phyloP scores from a whole-genome alignment of 2,329 filamentous ascomycete species.

The Leptographium lundbergii region DNA sequence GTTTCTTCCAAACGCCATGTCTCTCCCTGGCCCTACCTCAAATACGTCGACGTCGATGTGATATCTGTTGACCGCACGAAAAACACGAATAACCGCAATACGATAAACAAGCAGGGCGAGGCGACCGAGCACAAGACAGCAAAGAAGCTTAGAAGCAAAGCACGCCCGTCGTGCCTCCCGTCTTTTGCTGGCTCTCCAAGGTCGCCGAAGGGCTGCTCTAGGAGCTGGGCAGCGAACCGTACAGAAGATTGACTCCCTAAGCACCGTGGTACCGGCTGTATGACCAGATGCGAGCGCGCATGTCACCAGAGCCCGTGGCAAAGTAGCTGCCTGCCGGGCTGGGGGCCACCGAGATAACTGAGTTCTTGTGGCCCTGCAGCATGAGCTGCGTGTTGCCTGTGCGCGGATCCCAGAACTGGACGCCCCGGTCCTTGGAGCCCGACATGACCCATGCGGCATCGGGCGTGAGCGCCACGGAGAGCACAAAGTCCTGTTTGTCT shows the following conservation, averaged over 20 bases:
- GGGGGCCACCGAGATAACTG: slow-evolving; percentile 92
- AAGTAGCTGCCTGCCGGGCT: slow-evolving; percentile 82
- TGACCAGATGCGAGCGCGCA: slow-evolving; percentile 95
- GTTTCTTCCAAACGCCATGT: slow-evolving; percentile 10
- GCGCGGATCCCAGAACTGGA: slow-evolving; percentile 96
- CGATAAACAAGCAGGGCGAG: not conserved
- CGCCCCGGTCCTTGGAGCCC: slow-evolving; percentile 90
- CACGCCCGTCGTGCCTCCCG: not conserved
- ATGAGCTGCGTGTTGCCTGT: slow-evolving; percentile 93
- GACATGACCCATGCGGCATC: slow-evolving; percentile 94
- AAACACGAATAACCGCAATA: not conserved
- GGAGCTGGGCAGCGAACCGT: not conserved
- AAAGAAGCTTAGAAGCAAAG: not conserved
- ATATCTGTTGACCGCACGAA: not conserved
- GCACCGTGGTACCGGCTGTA: slow-evolving; percentile 37
- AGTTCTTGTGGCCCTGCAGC: slow-evolving; percentile 98
- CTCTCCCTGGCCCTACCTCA: not conserved
- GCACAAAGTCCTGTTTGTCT: slow-evolving; percentile 69
- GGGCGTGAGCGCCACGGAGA: slow-evolving; percentile 88
- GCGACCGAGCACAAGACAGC: not conserved
- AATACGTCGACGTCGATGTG: not conserved
- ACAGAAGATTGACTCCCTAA: not conserved
- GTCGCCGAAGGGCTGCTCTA: not conserved
- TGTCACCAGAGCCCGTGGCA: slow-evolving; percentile 92
- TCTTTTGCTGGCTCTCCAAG: not conserved